Conservation (phyloP, 805 yeast species). For the Metschnikowia continentalis region DNA sequence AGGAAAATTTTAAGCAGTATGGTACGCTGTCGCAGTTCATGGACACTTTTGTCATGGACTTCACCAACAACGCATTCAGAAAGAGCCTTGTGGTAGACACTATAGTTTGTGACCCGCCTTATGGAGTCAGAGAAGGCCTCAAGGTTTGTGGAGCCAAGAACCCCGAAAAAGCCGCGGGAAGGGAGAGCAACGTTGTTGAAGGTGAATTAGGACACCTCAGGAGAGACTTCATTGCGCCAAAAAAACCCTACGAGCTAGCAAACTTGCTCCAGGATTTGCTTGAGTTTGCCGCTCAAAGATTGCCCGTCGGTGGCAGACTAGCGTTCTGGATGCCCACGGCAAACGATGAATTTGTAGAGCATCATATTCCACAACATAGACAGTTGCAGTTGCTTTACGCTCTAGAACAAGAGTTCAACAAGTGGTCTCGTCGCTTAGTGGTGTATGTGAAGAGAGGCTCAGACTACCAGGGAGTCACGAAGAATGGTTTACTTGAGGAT, state of each 20-base stretch:
- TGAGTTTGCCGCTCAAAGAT: slow-evolving; percentile 63
- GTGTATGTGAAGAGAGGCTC: slow-evolving; percentile 68
- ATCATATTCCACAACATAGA: slow-evolving; percentile 74
- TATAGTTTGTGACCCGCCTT: slow-evolving; percentile 95
- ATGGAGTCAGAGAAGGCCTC: slow-evolving; percentile 93
- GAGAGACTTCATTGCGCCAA: slow-evolving; percentile 86
- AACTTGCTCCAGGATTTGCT: slow-evolving; percentile 74
- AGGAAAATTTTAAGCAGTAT: slow-evolving; percentile 73
- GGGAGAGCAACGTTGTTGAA: slow-evolving; percentile 69
- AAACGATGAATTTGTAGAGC: slow-evolving; percentile 70
- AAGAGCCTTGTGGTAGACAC: slow-evolving; percentile 60
- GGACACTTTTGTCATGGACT: slow-evolving; percentile 88
- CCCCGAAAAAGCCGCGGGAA: slow-evolving; percentile 64
- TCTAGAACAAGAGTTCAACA: slow-evolving; percentile 83
- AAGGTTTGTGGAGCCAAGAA: slow-evolving; percentile 83
- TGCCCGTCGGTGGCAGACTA: slow-evolving; percentile 73
- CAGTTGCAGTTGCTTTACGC: slow-evolving; percentile 65
- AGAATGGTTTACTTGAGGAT: slow-evolving; percentile 40
- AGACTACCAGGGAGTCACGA: slow-evolving; percentile 46
- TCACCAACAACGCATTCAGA: slow-evolving; percentile 84
- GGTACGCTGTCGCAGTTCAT: slow-evolving; percentile 52
- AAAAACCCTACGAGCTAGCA: slow-evolving; percentile 82
- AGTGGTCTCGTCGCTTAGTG: slow-evolving; percentile 86
- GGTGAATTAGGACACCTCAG: slow-evolving; percentile 75
- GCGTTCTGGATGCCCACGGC: slow-evolving; percentile 99